Evolutionary conservation across 108 stramenopile genomes (phyloP), one percentile per base, ranked within the genome.

Genomic region (Cyclostephanos invisitatus): DNA sequence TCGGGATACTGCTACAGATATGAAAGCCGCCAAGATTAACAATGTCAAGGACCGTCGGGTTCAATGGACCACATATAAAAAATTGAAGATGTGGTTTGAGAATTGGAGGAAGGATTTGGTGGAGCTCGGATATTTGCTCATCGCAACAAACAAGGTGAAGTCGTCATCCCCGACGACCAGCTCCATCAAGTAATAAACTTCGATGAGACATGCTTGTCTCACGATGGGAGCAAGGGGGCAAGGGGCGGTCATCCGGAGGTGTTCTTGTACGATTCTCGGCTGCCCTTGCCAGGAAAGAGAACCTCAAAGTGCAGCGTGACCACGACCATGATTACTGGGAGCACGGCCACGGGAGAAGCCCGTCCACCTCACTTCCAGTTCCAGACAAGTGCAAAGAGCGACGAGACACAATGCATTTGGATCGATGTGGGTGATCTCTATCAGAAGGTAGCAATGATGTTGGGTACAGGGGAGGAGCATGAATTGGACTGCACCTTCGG

Each of bases 1-100:
- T 17, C 0, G 28, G 28, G 56, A 57, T 25, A 57, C 56, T 4
- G 56, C 56, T 0, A 5, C 14, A 7, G 56, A 57, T 28, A 57
- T 57, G 56, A 28, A 28, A 17, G 22, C 27, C 1, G 27, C 22
- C 15, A 28, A 28, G 12, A 1, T 2, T 10, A 28, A 57, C 28
- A 57, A 57, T 57, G 22, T 37, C 3, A 28, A 65, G 49, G 64
- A 65, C 11, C 18, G 47, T 12, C n/a, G 46, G 47, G 24, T 49
- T 48, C 18, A 38, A 17, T 65, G 64, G 64, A 65, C 64, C 46
- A 65, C 64, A n/a, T 64, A 27, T 20, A 47, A 27, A n/a, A 64
- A 64, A 4, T 17, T 64, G 20, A 42, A 44, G 24, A 8, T 20
- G 21, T 64, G 63, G 63, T 47, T 25, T 2, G 40, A 64, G n/a